Conservation (phyloP, 495 filamentous ascomycete genomes). For the Pseudoneurospora amorphoporcata region DNA sequence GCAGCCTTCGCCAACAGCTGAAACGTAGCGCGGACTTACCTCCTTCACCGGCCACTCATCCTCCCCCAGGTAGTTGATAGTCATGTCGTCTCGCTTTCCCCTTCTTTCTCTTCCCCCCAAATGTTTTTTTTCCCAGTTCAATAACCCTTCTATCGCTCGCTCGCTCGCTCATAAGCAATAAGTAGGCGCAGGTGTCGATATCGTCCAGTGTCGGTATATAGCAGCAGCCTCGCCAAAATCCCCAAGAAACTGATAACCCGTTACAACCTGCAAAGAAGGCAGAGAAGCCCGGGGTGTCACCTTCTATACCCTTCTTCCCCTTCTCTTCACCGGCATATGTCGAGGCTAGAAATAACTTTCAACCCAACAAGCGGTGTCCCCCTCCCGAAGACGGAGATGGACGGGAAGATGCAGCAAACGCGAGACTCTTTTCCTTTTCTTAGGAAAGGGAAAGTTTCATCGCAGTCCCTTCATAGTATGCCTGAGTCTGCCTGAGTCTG, state of each 20-base stretch:
- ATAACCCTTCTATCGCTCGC: background rate
- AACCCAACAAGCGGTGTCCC: background rate
- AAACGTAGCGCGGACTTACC: constrained; percentile 31
- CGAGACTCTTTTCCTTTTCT: background rate
- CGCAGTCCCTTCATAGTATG: background rate
- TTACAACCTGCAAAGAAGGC: background rate
- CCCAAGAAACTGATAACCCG: background rate
- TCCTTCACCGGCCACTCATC: constrained; percentile 50
- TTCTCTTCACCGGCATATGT: background rate
- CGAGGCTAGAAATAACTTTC: background rate
- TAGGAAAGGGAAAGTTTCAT: background rate
- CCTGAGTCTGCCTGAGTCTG: background rate
- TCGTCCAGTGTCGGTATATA: background rate
- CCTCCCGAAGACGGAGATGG: background rate
- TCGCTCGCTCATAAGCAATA: background rate
- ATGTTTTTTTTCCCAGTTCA: background rate
- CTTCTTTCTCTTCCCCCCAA: constrained; percentile 8
- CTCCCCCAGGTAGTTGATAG: background rate
- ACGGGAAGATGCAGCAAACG: background rate
- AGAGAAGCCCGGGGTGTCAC: background rate
- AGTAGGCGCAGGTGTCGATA: background rate
- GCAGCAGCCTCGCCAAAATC: background rate
- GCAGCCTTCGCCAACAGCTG: background rate
- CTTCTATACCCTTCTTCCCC: background rate
- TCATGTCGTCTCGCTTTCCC: constrained; percentile 29